Base-by-base conservation (phyloP, 1,284 basidiomycete genomes). In the Ceratobasidium sp. region DNA sequence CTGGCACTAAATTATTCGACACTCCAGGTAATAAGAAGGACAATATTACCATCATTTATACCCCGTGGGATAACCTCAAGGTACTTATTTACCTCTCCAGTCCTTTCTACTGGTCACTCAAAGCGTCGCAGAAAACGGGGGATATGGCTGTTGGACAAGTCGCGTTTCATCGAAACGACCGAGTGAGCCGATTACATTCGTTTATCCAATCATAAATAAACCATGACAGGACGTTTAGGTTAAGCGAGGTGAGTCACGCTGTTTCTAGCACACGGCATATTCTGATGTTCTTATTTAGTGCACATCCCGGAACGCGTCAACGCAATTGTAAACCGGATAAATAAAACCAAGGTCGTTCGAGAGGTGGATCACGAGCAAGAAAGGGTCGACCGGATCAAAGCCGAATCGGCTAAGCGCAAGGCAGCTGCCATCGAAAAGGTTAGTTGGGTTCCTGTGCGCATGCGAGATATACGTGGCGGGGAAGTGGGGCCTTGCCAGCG, bases 121-220 rank as follows among this genome's bases (percentile, higher is more conserved):
- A 45, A 32, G 45, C 27, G 3, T 71, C 73, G 10, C 70, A 94
- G 91, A 98, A 98, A 93, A 91, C 92, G 7, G 95, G 95, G 0
- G 94, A 96, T 76, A 96, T 96, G 94, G 94, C 93, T 0, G 89
- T 96, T 1, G 96, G 97, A 0, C 90, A 96, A 75, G 97, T 99
- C 0, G 91, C 93, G 0, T 99, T 99, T 78, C 91, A 96, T 75
- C 92, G 84, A 69, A 94, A 98, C 77, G 92, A 94, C 75, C 85
- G 85, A 78, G 93, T 93, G 68, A 64, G 82, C 73, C 15, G 55
- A 20, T 10, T 35, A 13, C 56, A 27, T 25, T 5, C 42, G 22
- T 27, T 67, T 35, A 8, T 29, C 32, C 52, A 1, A 50, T 35
- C 49, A 34, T 34, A 50, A 40, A 17, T 27, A 38, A 27, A 38